Percentiles rank a stretch among this genome's conserved stretches.
Conservation (phyloP, 2,329 filamentous ascomycete genomes). For the Lachnellula suecica region DNA sequence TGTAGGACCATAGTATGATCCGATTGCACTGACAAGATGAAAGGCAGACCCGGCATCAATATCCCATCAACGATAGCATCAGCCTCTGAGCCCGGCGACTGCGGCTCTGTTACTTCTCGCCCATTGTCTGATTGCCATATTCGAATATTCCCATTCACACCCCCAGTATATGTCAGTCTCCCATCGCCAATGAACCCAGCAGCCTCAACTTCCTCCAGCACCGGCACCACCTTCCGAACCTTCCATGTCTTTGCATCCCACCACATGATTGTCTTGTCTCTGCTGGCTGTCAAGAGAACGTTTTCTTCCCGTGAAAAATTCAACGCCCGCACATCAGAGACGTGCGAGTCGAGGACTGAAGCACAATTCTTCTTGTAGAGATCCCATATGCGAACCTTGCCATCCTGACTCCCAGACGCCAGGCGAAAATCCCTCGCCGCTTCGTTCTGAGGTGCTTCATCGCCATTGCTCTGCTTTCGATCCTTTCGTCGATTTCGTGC, state of each 20-base stretch:
- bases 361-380: constrained; percentile 77
- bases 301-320: constrained; percentile 78
- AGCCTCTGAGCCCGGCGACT: constrained; percentile 57
- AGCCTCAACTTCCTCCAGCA: constrained; percentile 81
- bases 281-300: constrained; percentile 76
- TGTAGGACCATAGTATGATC: constrained; percentile 87
- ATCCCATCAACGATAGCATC: constrained; percentile 73
- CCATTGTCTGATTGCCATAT: constrained; percentile 81
- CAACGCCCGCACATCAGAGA: constrained; percentile 87
- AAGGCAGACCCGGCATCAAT: constrained; percentile 62
- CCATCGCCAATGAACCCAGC: constrained; percentile 77
- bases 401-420: constrained; percentile 90
- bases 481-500: constrained; percentile 44
- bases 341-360: constrained; percentile 85
- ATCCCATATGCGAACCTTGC: constrained; percentile 89
- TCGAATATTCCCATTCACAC: constrained; percentile 77
- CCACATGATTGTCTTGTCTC: constrained; percentile 91
- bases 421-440: constrained; percentile 68
- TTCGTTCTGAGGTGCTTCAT: constrained; percentile 46
- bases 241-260: constrained; percentile 92
- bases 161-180: constrained; percentile 76
- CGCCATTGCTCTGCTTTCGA: constrained; percentile 40
- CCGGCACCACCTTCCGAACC: constrained; percentile 74
- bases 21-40: constrained; percentile 79
- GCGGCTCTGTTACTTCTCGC: constrained; percentile 75